Evolutionary conservation across 2,329 filamentous ascomycete genomes (phyloP), one percentile per base, ranked within the genome.

Genomic region (Xylaria sp.): DNA sequence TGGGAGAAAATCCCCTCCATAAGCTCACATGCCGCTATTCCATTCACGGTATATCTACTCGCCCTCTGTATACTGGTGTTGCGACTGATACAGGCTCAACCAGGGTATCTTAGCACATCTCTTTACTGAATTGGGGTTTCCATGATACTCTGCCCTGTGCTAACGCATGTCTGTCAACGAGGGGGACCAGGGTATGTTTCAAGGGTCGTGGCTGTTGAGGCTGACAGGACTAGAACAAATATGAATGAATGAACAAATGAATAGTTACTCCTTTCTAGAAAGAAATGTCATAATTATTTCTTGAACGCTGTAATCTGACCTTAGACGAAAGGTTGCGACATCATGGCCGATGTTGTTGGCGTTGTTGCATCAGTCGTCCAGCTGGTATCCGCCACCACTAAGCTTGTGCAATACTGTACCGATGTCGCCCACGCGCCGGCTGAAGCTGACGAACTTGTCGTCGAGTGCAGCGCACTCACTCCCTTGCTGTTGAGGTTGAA

Each of bases 401-500:
- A 64, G 37, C 61, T 64, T 23, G 32, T 64, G 23, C 53, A 50
- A 58, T 58, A 64, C 61, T 64, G 61, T 42, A 58, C 40, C 32
- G 61, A 64, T 50, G 53, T 64, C 13, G 51, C 53, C 9, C 51
- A 64, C 23, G 61, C 53, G 53, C 53, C 53, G 16, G 42, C 51
- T 9, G 53, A 64, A 44, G 61, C 53, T 23, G 53, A 58, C 40
- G 42, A 58, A n/a, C 61, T 64, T n/a, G 53, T 58, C 2, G 53
- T 16, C 18, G 61, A 64, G 61, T 58, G 61, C 18, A 42, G 42
- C 29, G 61, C 40, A 18, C 42, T 64, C 6, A 58, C 40, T 5
- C 53, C 53, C 5, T n/a, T 64, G 29, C 42, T 64, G 42, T 13
- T 58, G n/a, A 64, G 61, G 61, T 58, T 64, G 53, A 58, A 64